Percentiles rank a stretch among this genome's conserved stretches.
Evolutionary conservation across 2,329 filamentous ascomycete species (phyloP).

Genomic region (Beauveria asiatica): DNA sequence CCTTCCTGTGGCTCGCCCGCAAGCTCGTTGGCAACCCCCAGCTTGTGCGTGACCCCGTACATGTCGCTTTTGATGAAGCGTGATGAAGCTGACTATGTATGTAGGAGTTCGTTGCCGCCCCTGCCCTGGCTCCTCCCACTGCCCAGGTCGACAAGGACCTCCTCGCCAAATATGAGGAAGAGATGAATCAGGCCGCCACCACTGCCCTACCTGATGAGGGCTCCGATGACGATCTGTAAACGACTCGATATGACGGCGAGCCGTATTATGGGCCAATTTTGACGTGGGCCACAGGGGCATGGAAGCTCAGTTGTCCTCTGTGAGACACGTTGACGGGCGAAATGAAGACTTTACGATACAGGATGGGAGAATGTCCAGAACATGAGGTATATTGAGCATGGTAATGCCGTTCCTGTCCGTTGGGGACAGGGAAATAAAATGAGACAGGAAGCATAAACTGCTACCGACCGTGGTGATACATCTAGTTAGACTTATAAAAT

Average conservation of each 20-base stretch:
- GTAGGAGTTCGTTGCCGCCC: constrained; percentile 92
- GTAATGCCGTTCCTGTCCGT: constrained; percentile 3
- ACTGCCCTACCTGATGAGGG: constrained; percentile 93
- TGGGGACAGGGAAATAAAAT: constrained; percentile 8
- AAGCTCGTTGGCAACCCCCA: constrained; percentile 91
- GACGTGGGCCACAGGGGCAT: neutral
- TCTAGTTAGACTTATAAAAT: constrained; percentile 11
- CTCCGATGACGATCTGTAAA: constrained; percentile 62
- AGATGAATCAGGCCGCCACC: constrained; percentile 73
- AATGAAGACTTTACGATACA: constrained; percentile 12
- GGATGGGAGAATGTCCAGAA: constrained; percentile 10
- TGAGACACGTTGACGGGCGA: neutral
- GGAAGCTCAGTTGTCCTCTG: neutral
- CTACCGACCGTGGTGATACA: constrained; percentile 3
- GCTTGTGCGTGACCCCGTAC: constrained; percentile 14
- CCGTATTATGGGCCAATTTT: constrained; percentile 2
- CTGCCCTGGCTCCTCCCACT: constrained; percentile 88
- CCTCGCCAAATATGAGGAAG: constrained; percentile 72
- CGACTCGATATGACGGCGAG: constrained; percentile 18
- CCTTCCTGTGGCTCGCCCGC: constrained; percentile 97
- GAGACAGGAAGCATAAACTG: constrained; percentile 9
- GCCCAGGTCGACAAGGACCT: constrained; percentile 79
- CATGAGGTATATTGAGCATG: constrained; percentile 3
- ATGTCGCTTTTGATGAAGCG: neutral
- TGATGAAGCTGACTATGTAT: constrained; percentile 19